These are phyloP conservation scores for Hyaloscypha bicolor DNA, from an alignment of 495 filamentous ascomycete genomes.

Conservation along the genomic window DNA sequence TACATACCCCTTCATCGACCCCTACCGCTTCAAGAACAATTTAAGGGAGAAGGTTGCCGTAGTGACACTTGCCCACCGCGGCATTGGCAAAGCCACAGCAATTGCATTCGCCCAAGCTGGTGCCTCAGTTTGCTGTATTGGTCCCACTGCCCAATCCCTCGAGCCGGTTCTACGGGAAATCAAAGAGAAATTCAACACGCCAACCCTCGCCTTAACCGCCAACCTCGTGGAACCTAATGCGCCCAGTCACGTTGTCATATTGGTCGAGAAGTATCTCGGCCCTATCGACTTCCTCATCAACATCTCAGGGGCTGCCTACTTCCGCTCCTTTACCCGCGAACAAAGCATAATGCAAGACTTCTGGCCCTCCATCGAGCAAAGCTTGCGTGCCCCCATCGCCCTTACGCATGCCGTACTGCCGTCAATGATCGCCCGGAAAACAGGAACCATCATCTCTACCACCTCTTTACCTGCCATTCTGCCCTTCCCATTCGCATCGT, in stretches of 20 bases:
- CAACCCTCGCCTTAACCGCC: slow-evolving; percentile 28
- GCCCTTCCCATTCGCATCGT: slow-evolving; percentile 30
- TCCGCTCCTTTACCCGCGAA: slow-evolving; percentile 33
- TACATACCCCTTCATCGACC: slow-evolving; percentile 24
- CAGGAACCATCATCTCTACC: slow-evolving; percentile 35
- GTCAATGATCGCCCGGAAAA: slow-evolving; percentile 25
- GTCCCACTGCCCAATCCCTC: slow-evolving; percentile 1
- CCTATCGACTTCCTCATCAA: slow-evolving; percentile 38
- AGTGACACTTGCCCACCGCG: slow-evolving; percentile 17
- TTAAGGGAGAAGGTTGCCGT: slow-evolving; percentile 19
- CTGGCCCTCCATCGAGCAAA: slow-evolving; percentile 33
- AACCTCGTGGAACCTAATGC: slow-evolving; percentile 28
- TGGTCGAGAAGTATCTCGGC: slow-evolving; percentile 27
- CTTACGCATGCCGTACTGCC: slow-evolving; percentile 34
- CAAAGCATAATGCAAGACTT: slow-evolving; percentile 23
- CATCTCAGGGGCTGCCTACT: slow-evolving; percentile 24
- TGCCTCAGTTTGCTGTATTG: slow-evolving; percentile 15
- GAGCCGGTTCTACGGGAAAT: slow-evolving; percentile 22
- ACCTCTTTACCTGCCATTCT: slow-evolving; percentile 25
- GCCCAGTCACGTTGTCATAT: slow-evolving; percentile 14
- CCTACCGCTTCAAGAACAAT: slow-evolving; percentile 21
- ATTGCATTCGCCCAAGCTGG: slow-evolving; percentile 24
- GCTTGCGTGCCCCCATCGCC: slow-evolving; percentile 26
- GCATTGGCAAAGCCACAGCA: slow-evolving; percentile 20
- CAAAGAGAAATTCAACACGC: slow-evolving; percentile 21